Base-by-base conservation (phyloP, 306 rosid genomes). In the Cotoneaster glaucophyllus region DNA sequence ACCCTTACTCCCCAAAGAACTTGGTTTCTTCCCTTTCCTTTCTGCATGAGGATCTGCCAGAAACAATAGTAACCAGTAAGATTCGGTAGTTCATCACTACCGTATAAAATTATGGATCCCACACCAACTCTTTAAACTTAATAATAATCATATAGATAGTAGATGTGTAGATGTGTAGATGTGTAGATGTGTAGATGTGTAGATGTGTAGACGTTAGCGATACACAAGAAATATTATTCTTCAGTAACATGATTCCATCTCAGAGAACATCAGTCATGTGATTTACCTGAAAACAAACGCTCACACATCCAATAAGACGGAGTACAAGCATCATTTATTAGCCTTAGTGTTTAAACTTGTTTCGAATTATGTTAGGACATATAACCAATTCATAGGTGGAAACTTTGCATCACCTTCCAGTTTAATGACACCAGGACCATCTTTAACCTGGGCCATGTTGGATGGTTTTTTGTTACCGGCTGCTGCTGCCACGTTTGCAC, bases 1-100 rank as follows among this genome's bases (percentile, higher is more conserved):
- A 71, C 96, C 97, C 59, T 79, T 87, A 63, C 84, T 89, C 77
- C 79, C 92, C 12, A 87, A 85, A 70, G 84, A 76, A 84, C 82
- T 82, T 71, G 88, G 90, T 74, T 87, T 89, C 80, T 86, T 84
- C 80, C 87, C 97, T 65, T 86, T 90, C 80, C 91, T 86, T 65
- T 93, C 97, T 26, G 80, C 64, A 69, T 82, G 92, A 87, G 90
- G 82, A 69, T 90, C 99, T 96, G 89, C 79, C 70, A 74, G n/a
- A 63, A 62, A 57, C 22, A 81, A 37, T 32, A 67, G 53, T 31
- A 21, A 50, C 44, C 70, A 43, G 11, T 31, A 71, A 54, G 11
- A 69, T 56, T 76, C 53, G 22, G 39, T 37, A 58, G 64, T 67
- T 80, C 66, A 66, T 61, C 68, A 8, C 29, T 21, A 63, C 66